phyloP scores from a whole-genome alignment of 768 basidiomycete genomes.

The Porpolomopsis calyptriformis region DNA sequence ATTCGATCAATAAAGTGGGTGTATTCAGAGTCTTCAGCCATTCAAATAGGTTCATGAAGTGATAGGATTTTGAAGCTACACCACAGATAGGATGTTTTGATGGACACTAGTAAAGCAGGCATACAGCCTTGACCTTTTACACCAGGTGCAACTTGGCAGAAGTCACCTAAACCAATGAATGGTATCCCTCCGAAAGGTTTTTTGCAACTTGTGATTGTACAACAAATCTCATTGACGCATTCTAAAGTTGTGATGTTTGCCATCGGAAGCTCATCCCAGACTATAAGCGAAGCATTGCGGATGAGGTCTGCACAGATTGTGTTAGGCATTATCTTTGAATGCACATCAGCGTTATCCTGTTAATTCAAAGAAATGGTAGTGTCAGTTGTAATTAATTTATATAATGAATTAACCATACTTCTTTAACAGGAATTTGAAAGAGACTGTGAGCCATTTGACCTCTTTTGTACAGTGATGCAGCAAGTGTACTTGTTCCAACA shows the following conservation, averaged over 20 bases:
- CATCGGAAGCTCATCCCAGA: constrained; percentile 37
- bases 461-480: constrained; percentile 6
- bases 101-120: constrained; percentile 25
- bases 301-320: constrained; percentile 25
- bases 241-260: constrained; percentile 23
- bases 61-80: constrained; percentile 15
- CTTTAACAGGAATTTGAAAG: constrained; percentile 7
- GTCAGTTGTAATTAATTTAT: no score
- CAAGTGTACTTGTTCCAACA: constrained; percentile 7
- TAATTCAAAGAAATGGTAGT: no score
- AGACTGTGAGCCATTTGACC: constrained; percentile 6
- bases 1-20: constrained; percentile 28
- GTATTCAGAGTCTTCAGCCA: constrained; percentile 25
- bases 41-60: constrained; percentile 25
- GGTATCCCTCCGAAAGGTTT: constrained; percentile 28
- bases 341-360: no score
- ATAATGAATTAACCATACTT: constrained; percentile 3
- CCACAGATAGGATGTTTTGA: constrained; percentile 28
- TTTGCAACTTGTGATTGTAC: constrained; percentile 17
- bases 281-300: constrained; percentile 18
- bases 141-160: constrained; percentile 32
- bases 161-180: constrained; percentile 28
- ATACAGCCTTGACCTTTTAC: constrained; percentile 19
- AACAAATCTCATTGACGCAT: constrained; percentile 26
- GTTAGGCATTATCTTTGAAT: background rate